phyloP scores from a whole-genome alignment of 495 filamentous ascomycete species.

The Penicillium psychrofluorescens region DNA sequence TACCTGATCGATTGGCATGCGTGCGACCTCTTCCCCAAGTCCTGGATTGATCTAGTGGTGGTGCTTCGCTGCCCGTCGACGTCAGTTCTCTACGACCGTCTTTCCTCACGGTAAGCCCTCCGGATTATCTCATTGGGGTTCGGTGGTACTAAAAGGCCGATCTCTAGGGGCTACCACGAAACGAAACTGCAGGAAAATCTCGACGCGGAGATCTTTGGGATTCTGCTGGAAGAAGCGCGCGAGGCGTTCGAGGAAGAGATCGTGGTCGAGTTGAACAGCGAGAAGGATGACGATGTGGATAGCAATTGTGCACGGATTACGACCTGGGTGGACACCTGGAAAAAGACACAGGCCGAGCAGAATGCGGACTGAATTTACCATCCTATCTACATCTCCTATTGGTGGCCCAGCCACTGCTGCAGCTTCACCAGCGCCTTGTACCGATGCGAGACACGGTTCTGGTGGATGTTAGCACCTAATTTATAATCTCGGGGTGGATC shows the following conservation, averaged over 20 bases:
- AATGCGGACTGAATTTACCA: conserved; percentile 10
- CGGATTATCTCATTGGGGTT: neutral
- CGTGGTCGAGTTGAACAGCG: conserved; percentile 83
- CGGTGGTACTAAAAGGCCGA: neutral
- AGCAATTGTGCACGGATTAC: conserved; percentile 78
- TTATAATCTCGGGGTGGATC: neutral
- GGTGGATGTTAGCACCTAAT: conserved; percentile 5
- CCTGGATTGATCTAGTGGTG: conserved; percentile 92
- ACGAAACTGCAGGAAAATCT: conserved; percentile 91
- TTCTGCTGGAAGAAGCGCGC: conserved; percentile 81
- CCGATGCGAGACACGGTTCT: conserved; percentile 88
- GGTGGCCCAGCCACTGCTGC: conserved; percentile 68
- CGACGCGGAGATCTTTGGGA: conserved; percentile 96
- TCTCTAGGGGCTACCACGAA: conserved; percentile 63
- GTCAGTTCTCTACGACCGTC: conserved; percentile 71
- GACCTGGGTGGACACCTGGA: conserved; percentile 78
- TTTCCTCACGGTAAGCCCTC: conserved; percentile 54
- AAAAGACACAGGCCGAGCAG: conserved; percentile 41
- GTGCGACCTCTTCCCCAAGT: conserved; percentile 89
- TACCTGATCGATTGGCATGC: conserved; percentile 97
- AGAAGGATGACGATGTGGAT: conserved; percentile 75
- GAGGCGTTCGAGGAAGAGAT: conserved; percentile 83
- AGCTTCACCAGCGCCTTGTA: conserved; percentile 78
- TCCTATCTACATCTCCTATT: conserved; percentile 18
- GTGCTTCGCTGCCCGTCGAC: conserved; percentile 76